Evolutionary conservation across 768 basidiomycete species (phyloP).

Genomic region (Leccinum incarnatum): DNA sequence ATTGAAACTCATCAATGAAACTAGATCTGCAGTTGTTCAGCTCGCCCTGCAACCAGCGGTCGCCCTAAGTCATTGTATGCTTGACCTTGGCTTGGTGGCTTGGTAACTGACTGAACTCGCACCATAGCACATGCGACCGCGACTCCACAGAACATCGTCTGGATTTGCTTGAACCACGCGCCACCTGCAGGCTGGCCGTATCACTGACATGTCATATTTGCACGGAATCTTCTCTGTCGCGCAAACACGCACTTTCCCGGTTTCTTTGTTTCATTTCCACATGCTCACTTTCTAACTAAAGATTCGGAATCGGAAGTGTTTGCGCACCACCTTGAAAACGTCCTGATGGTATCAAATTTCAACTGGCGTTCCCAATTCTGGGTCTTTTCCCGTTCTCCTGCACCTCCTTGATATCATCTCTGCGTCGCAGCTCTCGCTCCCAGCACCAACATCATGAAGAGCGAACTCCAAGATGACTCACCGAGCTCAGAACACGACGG

Average conservation of each 20-base stretch:
- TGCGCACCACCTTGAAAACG: background rate
- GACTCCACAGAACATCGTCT: background rate
- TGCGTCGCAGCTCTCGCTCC: background rate
- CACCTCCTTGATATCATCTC: background rate
- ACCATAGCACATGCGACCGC: too few species aligned
- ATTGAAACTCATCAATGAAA: too few species aligned
- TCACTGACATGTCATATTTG: background rate
- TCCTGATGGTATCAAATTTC: background rate
- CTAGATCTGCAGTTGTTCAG: too few species aligned
- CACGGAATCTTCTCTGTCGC: too few species aligned
- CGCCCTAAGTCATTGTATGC: too few species aligned
- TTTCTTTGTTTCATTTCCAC: background rate
- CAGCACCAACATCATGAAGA: constrained; percentile 13
- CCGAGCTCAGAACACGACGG: constrained; percentile 11
- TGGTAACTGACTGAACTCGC: too few species aligned
- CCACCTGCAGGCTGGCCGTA: background rate
- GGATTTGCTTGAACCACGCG: background rate
- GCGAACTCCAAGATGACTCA: background rate
- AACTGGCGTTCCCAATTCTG: background rate
- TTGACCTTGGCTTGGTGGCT: too few species aligned
- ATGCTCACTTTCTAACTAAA: background rate
- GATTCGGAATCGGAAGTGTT: background rate
- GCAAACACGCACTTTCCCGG: background rate
- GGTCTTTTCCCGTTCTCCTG: background rate
- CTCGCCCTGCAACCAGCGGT: too few species aligned